Evolutionary conservation across 2,329 filamentous ascomycete genomes (phyloP).

Genomic region (Colletotrichum agaves): DNA sequence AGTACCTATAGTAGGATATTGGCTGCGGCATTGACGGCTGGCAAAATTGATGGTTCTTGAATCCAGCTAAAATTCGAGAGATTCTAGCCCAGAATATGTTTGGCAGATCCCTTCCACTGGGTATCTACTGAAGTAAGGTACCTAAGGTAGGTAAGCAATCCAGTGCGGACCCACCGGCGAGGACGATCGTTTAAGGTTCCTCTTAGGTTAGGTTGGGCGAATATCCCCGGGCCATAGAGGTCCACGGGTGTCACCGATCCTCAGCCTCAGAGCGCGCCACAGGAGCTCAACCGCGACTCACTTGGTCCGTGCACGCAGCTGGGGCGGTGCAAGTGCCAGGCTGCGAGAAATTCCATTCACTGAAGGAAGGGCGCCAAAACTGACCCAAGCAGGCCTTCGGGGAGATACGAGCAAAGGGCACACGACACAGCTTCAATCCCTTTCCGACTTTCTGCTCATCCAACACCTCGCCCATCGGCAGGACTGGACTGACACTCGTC

Average conservation of each 20-base stretch:
- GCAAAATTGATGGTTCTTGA: no score
- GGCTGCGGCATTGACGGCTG: background rate
- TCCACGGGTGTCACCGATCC: no score
- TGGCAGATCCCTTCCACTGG: no score
- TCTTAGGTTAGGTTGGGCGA: no score
- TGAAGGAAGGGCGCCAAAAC: conserved; percentile 24
- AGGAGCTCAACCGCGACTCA: conserved; percentile 6
- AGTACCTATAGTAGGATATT: background rate
- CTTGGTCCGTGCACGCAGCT: conserved; percentile 30
- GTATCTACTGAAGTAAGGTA: no score
- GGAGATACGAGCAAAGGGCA: conserved; percentile 35
- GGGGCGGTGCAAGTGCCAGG: conserved; percentile 35
- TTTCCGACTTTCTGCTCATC: conserved; percentile 7
- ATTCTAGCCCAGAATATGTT: no score
- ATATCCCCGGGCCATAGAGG: no score
- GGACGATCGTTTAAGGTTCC: no score
- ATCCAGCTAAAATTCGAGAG: no score
- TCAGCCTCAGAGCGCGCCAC: conserved; percentile 27
- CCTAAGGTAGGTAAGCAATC: no score
- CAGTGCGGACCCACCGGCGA: background rate
- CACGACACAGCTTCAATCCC: conserved; percentile 26
- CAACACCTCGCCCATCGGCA: conserved; percentile 22
- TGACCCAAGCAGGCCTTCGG: conserved; percentile 31
- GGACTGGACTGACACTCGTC: conserved; percentile 17
- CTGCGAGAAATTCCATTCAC: conserved; percentile 38